Conservation (phyloP, 225 moss, liverwort and hornwort species). For the Polytrichum formosum region DNA sequence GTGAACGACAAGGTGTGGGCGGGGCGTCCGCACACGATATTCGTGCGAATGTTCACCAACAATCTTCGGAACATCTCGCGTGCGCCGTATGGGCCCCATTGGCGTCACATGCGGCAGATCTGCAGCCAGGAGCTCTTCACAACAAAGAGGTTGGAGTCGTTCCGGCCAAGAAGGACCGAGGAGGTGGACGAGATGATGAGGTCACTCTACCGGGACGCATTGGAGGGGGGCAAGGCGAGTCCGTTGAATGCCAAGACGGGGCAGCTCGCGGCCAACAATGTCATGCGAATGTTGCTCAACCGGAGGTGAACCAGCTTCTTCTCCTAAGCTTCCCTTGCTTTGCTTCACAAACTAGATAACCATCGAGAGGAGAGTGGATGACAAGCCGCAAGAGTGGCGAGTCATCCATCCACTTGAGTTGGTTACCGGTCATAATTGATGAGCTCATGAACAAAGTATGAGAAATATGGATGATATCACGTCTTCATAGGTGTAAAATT, state of each 20-base stretch:
- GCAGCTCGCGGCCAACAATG: constrained; percentile 25
- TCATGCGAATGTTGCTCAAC: constrained; percentile 51
- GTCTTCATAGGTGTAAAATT: too few relatives aligned
- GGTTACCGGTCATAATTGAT: too few relatives aligned
- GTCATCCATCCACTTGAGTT: too few relatives aligned
- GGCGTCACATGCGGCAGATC: constrained; percentile 31
- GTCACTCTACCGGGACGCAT: constrained; percentile 4
- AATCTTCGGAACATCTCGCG: constrained; percentile 24
- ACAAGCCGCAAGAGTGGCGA: too few relatives aligned
- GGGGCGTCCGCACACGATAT: constrained; percentile 18
- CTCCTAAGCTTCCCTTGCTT: too few relatives aligned
- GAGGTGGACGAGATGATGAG: constrained; percentile 34
- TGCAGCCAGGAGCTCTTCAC: constrained; percentile 36
- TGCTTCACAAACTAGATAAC: too few relatives aligned
- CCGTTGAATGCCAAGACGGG: constrained; percentile 30
- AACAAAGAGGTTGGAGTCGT: constrained; percentile 23
- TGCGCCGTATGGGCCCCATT: constrained; percentile 26
- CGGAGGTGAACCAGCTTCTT: constrained; percentile 18
- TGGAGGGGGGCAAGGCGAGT: constrained; percentile 12
- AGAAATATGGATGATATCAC: too few relatives aligned
- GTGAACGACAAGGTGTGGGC: constrained; percentile 24
- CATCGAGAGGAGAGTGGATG: too few relatives aligned
- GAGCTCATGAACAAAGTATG: too few relatives aligned
- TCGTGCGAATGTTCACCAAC: constrained; percentile 19
- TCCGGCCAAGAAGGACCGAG: constrained; percentile 22